Conservation (phyloP, 2,329 filamentous ascomycete genomes). For the Fusarium succisae region DNA sequence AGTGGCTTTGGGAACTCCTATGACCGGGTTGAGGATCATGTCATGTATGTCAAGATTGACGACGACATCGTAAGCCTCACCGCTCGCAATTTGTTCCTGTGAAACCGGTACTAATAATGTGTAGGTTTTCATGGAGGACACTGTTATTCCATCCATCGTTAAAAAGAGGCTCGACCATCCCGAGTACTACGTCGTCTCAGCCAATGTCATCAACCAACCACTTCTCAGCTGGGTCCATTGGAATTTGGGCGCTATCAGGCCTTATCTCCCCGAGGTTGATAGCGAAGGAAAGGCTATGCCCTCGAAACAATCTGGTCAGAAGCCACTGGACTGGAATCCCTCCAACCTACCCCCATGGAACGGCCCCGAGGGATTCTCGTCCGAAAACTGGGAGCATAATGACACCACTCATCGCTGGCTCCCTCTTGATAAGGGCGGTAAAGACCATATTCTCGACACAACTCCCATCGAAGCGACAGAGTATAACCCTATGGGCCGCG, state of each 20-base stretch:
- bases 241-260: slow-evolving; percentile 60
- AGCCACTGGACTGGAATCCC: slow-evolving; percentile 49
- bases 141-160: slow-evolving; percentile 61
- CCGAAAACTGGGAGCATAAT: slow-evolving; percentile 48
- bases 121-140: slow-evolving; percentile 51
- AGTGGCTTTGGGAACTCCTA: slow-evolving; percentile 53
- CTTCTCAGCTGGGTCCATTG: slow-evolving; percentile 63
- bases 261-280: slow-evolving; percentile 61
- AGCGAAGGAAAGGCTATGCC: slow-evolving; percentile 28
- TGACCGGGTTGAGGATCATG: slow-evolving; percentile 57
- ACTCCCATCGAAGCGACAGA: slow-evolving; percentile 59
- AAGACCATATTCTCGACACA: slow-evolving; percentile 51
- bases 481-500: slow-evolving; percentile 57
- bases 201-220: slow-evolving; percentile 66
- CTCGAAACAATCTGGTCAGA: slow-evolving; percentile 38
- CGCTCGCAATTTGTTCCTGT: rapidly evolving
- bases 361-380: slow-evolving; percentile 42
- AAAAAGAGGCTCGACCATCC: slow-evolving; percentile 62
- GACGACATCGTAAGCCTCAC: slow-evolving; percentile 49
- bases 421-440: slow-evolving; percentile 45
- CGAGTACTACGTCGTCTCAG: slow-evolving; percentile 60
- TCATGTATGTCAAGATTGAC: slow-evolving; percentile 53
- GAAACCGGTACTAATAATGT: not conserved
- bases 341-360: slow-evolving; percentile 51
- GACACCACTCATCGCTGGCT: slow-evolving; percentile 61